A percentile compares a stretch with the other conserved stretches of the same genome.
Conservation (phyloP, 176 grass and related monocot genomes). For the Avena insularis region DNA sequence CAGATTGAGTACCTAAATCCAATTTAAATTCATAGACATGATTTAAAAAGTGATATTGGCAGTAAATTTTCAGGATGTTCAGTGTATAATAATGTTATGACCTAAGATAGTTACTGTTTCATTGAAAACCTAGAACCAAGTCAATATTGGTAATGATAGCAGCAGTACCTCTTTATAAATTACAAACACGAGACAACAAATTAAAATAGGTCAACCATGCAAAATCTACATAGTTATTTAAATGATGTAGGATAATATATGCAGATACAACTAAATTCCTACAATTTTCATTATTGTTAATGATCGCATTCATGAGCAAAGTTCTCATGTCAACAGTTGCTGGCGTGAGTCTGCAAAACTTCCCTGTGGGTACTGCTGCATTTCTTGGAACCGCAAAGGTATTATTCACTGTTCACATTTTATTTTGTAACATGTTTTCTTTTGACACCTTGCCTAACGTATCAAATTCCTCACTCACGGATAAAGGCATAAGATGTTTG, state of each 20-base stretch:
- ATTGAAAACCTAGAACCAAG: background rate
- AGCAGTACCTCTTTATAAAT: background rate
- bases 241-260: background rate
- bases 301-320: constrained; percentile 25
- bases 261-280: constrained; percentile 19
- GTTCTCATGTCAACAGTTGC: constrained; percentile 56
- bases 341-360: constrained; percentile 84
- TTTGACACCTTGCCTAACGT: background rate
- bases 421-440: constrained; percentile 12
- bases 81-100: constrained; percentile 15
- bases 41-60: background rate
- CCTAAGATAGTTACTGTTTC: constrained; percentile 16
- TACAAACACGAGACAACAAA: background rate
- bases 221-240: background rate
- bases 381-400: constrained; percentile 86
- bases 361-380: constrained; percentile 71
- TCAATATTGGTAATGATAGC: background rate
- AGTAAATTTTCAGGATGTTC: background rate
- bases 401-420: background rate
- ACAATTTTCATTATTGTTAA: constrained; percentile 20
- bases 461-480: constrained; percentile 11
- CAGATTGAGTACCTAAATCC: background rate
- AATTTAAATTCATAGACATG: constrained; percentile 22
- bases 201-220: background rate
- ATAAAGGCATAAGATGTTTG: background rate